A percentile compares a stretch with the other conserved stretches of the same genome.
These are phyloP conservation scores for Cicer pinnatifidum DNA, from an alignment of 306 rosid genomes.

Conservation along the genomic window DNA sequence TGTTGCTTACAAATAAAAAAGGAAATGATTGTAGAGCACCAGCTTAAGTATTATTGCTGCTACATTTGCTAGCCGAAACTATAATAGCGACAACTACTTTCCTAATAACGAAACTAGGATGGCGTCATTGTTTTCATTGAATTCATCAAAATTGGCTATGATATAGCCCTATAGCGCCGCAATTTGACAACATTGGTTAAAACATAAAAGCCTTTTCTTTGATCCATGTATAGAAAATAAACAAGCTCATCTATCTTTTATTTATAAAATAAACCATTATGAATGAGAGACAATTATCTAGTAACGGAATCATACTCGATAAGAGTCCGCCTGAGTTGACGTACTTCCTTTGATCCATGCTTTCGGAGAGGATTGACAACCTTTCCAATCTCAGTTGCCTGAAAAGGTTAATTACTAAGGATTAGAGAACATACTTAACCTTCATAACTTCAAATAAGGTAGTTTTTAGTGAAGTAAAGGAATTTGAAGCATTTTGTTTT, in stretches of 20 bases:
- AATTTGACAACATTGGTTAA: background rate
- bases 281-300: constrained; percentile 24
- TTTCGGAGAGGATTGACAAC: constrained; percentile 72
- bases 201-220: constrained; percentile 22
- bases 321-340: constrained; percentile 67
- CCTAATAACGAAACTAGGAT: too few species aligned
- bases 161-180: too few species aligned
- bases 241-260: constrained; percentile 33
- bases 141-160: too few species aligned
- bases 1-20: too few species aligned
- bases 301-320: constrained; percentile 58
- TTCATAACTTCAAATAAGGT: too few species aligned
- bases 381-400: constrained; percentile 95
- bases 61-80: too few species aligned
- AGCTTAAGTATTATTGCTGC: too few species aligned
- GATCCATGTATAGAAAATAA: constrained; percentile 6
- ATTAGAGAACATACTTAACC: constrained; percentile 15
- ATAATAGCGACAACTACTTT: too few species aligned
- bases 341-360: constrained; percentile 63
- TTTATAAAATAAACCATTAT: constrained; percentile 9
- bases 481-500: constrained; percentile 25
- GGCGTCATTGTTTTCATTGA: too few species aligned
- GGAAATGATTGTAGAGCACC: too few species aligned
- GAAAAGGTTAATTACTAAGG: constrained; percentile 45
- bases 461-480: constrained; percentile 12